Percentiles rank a stretch among this genome's conserved stretches.
Evolutionary conservation across 352 stramenopile species (phyloP).

Genomic region (Phytophthora capsici): DNA sequence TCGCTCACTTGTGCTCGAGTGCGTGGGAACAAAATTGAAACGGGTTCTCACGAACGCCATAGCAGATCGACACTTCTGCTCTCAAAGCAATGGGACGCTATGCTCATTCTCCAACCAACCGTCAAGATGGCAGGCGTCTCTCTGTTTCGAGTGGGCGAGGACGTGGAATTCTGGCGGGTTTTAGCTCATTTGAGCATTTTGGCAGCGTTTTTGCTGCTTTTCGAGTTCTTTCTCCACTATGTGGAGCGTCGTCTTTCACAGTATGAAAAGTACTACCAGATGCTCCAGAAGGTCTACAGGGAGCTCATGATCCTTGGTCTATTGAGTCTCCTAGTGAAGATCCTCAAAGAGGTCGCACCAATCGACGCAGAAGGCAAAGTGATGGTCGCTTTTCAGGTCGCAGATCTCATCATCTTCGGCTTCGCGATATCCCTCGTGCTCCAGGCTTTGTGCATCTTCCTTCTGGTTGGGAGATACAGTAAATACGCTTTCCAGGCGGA

Average conservation of each 20-base stretch:
- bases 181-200: constrained; percentile 54
- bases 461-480: constrained; percentile 40
- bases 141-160: constrained; percentile 62
- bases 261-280: constrained; percentile 67
- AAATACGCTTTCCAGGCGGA: constrained; percentile 34
- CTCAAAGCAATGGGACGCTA: not conserved
- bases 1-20: constrained; percentile 6
- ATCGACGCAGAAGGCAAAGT: constrained; percentile 30
- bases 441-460: constrained; percentile 50
- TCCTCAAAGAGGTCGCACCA: constrained; percentile 43
- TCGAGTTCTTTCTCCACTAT: constrained; percentile 49
- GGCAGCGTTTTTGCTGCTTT: constrained; percentile 45
- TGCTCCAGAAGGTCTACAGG: constrained; percentile 64
- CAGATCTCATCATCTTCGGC: constrained; percentile 61
- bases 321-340: constrained; percentile 55
- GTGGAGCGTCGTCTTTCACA: constrained; percentile 44
- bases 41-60: constrained; percentile 3
- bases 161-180: constrained; percentile 62
- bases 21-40: constrained; percentile 7
- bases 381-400: constrained; percentile 56
- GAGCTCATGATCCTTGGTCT: constrained; percentile 68
- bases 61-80: not conserved
- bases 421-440: constrained; percentile 54
- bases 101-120: constrained; percentile 14
- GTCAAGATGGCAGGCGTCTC: constrained; percentile 37